Percentiles rank a stretch among this genome's conserved stretches.
These are phyloP conservation scores for Speleostelium caveatum DNA, from an alignment of 78 protist species.

Conservation along the genomic window DNA sequence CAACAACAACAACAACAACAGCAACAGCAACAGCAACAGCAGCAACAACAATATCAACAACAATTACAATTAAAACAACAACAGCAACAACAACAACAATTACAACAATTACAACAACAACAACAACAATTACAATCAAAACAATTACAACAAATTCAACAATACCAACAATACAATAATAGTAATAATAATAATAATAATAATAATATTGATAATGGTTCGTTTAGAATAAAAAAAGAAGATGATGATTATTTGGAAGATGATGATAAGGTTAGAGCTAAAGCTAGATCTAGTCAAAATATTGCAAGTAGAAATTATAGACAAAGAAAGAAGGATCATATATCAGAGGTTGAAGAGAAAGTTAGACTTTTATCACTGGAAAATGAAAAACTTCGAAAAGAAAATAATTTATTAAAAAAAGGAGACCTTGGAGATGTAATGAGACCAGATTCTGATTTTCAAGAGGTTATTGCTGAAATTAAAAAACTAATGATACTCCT, in stretches of 20 bases:
- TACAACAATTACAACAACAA: neutral
- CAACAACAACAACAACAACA: neutral
- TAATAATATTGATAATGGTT: neutral
- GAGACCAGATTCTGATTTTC: constrained; percentile 61
- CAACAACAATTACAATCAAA: neutral
- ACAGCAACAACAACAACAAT: neutral
- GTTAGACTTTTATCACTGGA: constrained; percentile 47
- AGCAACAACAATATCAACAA: too few relatives aligned
- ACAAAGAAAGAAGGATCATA: constrained; percentile 76
- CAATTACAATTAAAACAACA: too few relatives aligned
- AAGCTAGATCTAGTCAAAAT: constrained; percentile 52
- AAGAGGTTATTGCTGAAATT: constrained; percentile 27
- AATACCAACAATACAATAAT: neutral
- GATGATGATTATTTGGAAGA: constrained; percentile 28
- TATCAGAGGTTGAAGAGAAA: constrained; percentile 35
- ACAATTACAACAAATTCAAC: neutral
- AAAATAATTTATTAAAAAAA: constrained; percentile 43
- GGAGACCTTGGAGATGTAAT: constrained; percentile 67
- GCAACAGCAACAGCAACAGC: neutral
- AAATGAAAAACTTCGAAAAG: constrained; percentile 51
- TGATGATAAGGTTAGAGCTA: constrained; percentile 21
- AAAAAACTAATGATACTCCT: constrained; percentile 36
- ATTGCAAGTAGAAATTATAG: constrained; percentile 71
- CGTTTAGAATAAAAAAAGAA: constrained; percentile 1
- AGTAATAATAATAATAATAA: neutral